These are phyloP conservation scores for Metschnikowia orientalis DNA, from an alignment of 805 yeast species.

Conservation along the genomic window DNA sequence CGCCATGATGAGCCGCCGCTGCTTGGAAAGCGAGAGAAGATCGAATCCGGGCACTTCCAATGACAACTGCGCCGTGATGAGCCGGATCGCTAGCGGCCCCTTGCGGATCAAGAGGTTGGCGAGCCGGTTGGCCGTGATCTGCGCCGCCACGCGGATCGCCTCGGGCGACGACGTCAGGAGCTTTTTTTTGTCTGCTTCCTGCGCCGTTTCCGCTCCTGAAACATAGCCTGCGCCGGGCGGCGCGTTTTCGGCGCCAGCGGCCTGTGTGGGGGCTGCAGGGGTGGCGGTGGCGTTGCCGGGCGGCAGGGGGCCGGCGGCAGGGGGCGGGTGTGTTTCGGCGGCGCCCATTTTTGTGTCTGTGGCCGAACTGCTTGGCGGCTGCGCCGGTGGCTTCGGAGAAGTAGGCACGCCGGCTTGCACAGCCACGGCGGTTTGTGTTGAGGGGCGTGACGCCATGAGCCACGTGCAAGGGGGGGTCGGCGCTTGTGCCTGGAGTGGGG, in stretches of 20 bases:
- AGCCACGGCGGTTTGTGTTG: too few relatives aligned
- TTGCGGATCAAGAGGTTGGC: constrained; percentile 63
- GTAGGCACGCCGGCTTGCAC: too few relatives aligned
- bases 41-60: constrained; percentile 76
- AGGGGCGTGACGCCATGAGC: too few relatives aligned
- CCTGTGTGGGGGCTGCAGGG: not conserved
- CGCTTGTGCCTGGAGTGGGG: too few relatives aligned
- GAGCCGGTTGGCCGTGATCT: constrained; percentile 75
- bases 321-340: too few relatives aligned
- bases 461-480: too few relatives aligned
- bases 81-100: constrained; percentile 89
- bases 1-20: constrained; percentile 83
- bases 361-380: too few relatives aligned
- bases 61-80: constrained; percentile 75
- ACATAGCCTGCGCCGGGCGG: not conserved
- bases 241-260: not conserved
- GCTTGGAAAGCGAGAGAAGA: constrained; percentile 76
- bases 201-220: not conserved
- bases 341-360: too few relatives aligned
- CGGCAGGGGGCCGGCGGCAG: not conserved
- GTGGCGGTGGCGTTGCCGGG: not conserved
- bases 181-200: constrained; percentile 10
- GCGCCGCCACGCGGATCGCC: constrained; percentile 81
- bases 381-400: too few relatives aligned
- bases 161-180: constrained; percentile 79